These are phyloP conservation scores for Venturia nashicola DNA, from an alignment of 2,329 filamentous ascomycete genomes.

Conservation along the genomic window DNA sequence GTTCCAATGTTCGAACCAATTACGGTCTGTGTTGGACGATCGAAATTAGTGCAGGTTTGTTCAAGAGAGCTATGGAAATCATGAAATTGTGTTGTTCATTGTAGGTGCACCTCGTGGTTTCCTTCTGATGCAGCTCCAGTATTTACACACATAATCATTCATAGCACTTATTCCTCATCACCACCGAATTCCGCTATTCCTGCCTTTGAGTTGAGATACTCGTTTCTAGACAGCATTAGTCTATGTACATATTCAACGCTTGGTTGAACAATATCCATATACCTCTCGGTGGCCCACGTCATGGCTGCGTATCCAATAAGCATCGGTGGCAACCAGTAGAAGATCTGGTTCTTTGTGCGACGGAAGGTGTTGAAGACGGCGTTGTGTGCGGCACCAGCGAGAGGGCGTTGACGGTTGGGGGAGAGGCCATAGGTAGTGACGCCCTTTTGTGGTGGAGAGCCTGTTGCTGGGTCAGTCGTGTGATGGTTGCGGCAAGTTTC, in stretches of 20 bases:
- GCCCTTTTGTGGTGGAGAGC: conserved; percentile 38
- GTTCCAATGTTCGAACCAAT: no score
- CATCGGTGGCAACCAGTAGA: conserved; percentile 77
- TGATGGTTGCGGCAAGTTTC: conserved; percentile 6
- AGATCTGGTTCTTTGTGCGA: conserved; percentile 71
- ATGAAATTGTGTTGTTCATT: not conserved
- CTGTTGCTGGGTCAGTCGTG: conserved; percentile 3
- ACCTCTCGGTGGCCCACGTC: conserved; percentile 89
- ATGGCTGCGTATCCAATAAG: conserved; percentile 68
- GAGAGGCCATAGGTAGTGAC: conserved; percentile 62
- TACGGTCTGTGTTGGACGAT: not conserved
- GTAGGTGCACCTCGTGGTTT: not conserved
- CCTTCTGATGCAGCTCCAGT: not conserved
- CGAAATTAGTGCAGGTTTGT: not conserved
- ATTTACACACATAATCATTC: not conserved
- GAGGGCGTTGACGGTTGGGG: conserved; percentile 77
- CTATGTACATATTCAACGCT: not conserved
- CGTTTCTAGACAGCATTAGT: conserved; percentile 43
- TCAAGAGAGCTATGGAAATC: not conserved
- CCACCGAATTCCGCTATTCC: conserved; percentile 44
- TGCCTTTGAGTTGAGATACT: conserved; percentile 70
- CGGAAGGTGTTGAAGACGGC: conserved; percentile 95
- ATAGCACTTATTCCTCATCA: not conserved
- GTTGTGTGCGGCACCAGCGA: conserved; percentile 64
- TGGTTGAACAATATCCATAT: conserved; percentile 24